Evolutionary conservation across 306 rosid genomes (phyloP).

Genomic region (Medicago ruthenica): DNA sequence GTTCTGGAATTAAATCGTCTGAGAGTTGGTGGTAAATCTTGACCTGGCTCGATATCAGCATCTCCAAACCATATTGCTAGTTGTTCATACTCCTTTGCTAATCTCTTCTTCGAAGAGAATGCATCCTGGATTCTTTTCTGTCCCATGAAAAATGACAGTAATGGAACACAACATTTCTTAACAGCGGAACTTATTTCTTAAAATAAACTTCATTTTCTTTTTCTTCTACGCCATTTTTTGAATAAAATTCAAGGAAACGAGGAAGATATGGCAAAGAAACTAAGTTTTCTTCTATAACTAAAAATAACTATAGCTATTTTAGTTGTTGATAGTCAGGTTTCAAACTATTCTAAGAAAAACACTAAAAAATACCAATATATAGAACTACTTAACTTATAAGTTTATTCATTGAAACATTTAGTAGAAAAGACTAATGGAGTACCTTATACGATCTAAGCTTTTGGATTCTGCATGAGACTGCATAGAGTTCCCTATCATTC

Average conservation of each 20-base stretch:
- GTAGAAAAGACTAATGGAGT: constrained; percentile 34
- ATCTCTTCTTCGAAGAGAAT: constrained; percentile 72
- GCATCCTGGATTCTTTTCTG: constrained; percentile 81
- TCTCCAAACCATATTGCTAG: constrained; percentile 92
- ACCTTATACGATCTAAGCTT: constrained; percentile 87
- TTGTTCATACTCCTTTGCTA: constrained; percentile 82
- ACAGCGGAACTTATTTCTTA: constrained; percentile 9
- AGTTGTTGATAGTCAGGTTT: neutral
- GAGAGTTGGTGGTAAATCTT: constrained; percentile 29
- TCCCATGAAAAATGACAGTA: constrained; percentile 14
- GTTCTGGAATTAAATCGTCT: constrained; percentile 44
- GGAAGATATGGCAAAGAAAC: constrained; percentile 25
- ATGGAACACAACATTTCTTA: constrained; percentile 20
- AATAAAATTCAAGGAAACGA: neutral
- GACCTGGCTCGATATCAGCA: constrained; percentile 42
- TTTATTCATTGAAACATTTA: constrained; percentile 8
- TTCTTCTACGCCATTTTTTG: constrained; percentile 2
- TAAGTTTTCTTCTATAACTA: neutral
- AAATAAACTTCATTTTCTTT: constrained; percentile 31
- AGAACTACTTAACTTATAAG: neutral
- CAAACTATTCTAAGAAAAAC: constrained; percentile 16
- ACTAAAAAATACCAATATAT: constrained; percentile 3
- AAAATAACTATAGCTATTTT: constrained; percentile 13
- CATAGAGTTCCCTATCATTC: constrained; percentile 62
- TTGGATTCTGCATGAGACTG: constrained; percentile 59